These are phyloP conservation scores for Scheffersomyces stambukii DNA, from an alignment of 1,139 yeast species.

Conservation along the genomic window DNA sequence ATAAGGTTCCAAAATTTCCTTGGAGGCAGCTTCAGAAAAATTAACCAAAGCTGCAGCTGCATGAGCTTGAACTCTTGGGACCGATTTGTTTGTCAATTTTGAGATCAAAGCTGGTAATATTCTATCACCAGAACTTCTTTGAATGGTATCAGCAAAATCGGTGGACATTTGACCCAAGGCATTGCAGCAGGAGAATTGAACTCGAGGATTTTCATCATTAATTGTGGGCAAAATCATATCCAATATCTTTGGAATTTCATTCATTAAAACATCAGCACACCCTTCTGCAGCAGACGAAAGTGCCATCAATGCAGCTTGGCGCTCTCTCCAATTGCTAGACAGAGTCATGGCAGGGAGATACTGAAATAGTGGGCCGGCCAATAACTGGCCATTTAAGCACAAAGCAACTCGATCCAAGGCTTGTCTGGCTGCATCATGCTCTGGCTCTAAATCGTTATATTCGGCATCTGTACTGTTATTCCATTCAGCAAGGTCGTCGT, in stretches of 20 bases:
- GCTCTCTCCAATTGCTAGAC: constrained; percentile 83
- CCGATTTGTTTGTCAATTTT: constrained; percentile 63
- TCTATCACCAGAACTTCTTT: constrained; percentile 71
- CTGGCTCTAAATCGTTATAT: constrained; percentile 82
- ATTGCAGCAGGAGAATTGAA: constrained; percentile 95
- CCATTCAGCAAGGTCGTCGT: constrained; percentile 86
- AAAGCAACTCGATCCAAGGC: constrained; percentile 86
- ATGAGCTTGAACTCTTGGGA: constrained; percentile 93
- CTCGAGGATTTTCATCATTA: constrained; percentile 84
- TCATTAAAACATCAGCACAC: constrained; percentile 81
- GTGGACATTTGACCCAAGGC: constrained; percentile 98
- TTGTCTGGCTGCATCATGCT: constrained; percentile 90
- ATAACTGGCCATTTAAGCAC: constrained; percentile 74
- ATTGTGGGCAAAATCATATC: constrained; percentile 82
- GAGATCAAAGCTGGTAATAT: constrained; percentile 87
- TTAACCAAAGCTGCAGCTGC: constrained; percentile 98
- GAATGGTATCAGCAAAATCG: constrained; percentile 88
- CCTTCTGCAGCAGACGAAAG: constrained; percentile 97
- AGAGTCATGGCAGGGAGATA: constrained; percentile 79
- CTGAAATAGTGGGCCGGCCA: constrained; percentile 84
- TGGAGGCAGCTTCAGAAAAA: constrained; percentile 87
- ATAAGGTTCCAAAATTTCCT: constrained; percentile 84
- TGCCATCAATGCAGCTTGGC: constrained; percentile 97
- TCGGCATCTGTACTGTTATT: constrained; percentile 74
- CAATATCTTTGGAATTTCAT: constrained; percentile 75